Conservation (phyloP, 2,329 filamentous ascomycete species). For the Colletotrichum eremochloae region DNA sequence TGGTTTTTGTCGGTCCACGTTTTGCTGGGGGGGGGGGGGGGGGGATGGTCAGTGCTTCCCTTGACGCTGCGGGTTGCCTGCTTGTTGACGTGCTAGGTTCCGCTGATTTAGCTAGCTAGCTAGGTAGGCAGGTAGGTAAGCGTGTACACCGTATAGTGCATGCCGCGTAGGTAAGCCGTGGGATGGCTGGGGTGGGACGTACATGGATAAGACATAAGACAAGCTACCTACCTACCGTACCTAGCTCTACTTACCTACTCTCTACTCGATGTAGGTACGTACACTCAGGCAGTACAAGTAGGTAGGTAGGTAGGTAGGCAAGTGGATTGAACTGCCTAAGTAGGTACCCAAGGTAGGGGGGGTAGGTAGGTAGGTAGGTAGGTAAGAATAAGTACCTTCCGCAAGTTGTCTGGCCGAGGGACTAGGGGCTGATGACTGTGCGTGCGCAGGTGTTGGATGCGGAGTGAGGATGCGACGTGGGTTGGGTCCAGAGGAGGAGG, state of each 20-base stretch:
- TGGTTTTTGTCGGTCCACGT: constrained; percentile 31
- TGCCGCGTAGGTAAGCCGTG: background rate
- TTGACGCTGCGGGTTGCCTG: constrained; percentile 9
- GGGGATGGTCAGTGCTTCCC: constrained; percentile 21
- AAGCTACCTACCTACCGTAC: background rate
- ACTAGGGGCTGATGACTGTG: background rate
- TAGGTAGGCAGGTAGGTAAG: background rate
- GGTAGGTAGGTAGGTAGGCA: too few species aligned
- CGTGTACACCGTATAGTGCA: background rate
- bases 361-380: background rate
- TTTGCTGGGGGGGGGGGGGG: constrained; percentile 8
- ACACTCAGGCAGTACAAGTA: too few species aligned
- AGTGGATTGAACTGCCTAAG: too few species aligned
- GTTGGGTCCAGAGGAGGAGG: background rate
- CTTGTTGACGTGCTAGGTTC: background rate
- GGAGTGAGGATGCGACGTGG: background rate
- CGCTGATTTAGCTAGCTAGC: background rate
- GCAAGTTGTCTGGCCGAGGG: background rate
- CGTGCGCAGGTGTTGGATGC: background rate
- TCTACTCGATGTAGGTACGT: too few species aligned
- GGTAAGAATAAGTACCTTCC: constrained; percentile 1
- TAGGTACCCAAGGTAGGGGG: too few species aligned
- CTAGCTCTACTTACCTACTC: too few species aligned
- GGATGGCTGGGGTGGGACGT: background rate
- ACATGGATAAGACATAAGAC: constrained; percentile 7